Conservation (phyloP, 345 rosid genomes). For the Bruguiera sexangula region DNA sequence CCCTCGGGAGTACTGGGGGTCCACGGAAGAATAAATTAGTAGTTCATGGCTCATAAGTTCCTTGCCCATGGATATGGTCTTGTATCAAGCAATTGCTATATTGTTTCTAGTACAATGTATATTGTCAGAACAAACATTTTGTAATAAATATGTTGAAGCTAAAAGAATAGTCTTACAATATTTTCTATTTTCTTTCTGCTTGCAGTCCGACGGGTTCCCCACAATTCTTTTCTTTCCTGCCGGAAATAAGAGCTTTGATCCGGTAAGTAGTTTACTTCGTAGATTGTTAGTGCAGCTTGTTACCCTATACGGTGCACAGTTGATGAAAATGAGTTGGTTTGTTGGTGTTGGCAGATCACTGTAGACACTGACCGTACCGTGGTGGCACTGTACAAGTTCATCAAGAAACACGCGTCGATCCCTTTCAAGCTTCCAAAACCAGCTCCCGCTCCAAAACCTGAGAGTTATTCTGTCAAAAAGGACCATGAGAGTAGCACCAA, state of each 20-base stretch:
- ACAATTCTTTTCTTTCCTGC: slow-evolving; percentile 97
- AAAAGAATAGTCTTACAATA: background rate
- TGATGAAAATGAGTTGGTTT: background rate
- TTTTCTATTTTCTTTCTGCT: background rate
- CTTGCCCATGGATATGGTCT: background rate
- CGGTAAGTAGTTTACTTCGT: slow-evolving; percentile 46
- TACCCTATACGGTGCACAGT: background rate
- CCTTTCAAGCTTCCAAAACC: slow-evolving; percentile 96
- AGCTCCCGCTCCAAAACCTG: slow-evolving; percentile 37
- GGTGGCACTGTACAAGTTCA: slow-evolving; percentile 85
- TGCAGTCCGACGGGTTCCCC: slow-evolving; percentile 94
- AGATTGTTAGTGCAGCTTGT: background rate
- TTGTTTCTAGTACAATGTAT: background rate
- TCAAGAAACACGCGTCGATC: slow-evolving; percentile 81
- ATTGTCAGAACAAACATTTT: background rate
- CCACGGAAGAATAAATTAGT: too few species aligned
- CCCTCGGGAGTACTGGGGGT: too few species aligned
- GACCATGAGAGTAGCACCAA: slow-evolving; percentile 12
- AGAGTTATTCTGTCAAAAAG: slow-evolving; percentile 13
- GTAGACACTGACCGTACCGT: slow-evolving; percentile 92
- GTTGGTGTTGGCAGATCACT: slow-evolving; percentile 48
- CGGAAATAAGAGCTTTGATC: slow-evolving; percentile 94
- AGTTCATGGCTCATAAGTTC: too few species aligned
- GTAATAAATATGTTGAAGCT: too few species aligned
- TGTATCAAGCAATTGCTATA: background rate